Evolutionary conservation across 1,284 basidiomycete species (phyloP).

Genomic region (Xanthoconium separans): DNA sequence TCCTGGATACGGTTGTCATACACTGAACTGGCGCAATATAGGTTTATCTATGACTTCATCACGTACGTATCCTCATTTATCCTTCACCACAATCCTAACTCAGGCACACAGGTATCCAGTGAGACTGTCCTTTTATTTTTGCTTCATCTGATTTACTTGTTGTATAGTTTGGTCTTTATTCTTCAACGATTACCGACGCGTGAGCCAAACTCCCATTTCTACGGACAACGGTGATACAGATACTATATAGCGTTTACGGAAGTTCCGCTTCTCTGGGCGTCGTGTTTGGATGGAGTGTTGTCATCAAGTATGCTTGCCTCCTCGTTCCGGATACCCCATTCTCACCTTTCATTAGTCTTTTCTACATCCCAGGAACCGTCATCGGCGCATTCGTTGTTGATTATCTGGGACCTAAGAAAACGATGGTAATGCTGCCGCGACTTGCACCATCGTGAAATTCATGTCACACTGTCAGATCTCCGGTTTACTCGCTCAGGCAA

Average conservation of each 20-base stretch:
- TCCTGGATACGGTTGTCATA: background rate
- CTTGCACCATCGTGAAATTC: background rate
- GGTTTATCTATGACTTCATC: constrained; percentile 87
- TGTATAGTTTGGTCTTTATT: constrained; percentile 77
- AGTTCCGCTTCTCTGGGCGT: constrained; percentile 47
- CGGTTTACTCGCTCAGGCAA: constrained; percentile 67
- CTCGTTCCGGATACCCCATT: background rate
- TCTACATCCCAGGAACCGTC: constrained; percentile 76
- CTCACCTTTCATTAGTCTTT: constrained; percentile 48
- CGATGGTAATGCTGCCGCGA: constrained; percentile 52
- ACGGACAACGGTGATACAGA: background rate
- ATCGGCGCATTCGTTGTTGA: constrained; percentile 80
- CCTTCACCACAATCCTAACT: background rate
- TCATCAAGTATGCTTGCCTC: constrained; percentile 62
- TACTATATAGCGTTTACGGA: constrained; percentile 54
- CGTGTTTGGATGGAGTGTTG: constrained; percentile 75
- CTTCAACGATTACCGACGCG: constrained; percentile 74
- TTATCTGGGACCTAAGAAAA: constrained; percentile 70
- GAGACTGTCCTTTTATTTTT: constrained; percentile 24
- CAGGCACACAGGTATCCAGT: constrained; percentile 53
- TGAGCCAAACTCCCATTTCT: constrained; percentile 31
- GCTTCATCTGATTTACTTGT: background rate
- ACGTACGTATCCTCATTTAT: constrained; percentile 42
- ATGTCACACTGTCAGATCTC: constrained; percentile 46
- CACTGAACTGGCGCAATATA: constrained; percentile 23